Evolutionary conservation across 2,329 filamentous ascomycete genomes (phyloP).

Genomic region (Rasamsonia emersonii): DNA sequence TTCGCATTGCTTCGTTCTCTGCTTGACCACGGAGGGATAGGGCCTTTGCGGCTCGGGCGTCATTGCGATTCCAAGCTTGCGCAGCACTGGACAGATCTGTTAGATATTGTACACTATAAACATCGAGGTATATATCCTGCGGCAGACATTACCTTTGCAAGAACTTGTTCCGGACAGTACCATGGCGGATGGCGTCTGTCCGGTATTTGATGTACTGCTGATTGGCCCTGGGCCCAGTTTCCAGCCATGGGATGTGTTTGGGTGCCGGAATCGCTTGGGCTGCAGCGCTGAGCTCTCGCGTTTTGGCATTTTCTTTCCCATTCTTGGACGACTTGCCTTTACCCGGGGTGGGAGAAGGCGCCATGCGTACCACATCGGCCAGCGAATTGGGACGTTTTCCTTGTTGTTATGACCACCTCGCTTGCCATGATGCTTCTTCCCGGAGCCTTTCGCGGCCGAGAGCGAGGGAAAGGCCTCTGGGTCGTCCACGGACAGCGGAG

Average conservation of each 20-base stretch:
- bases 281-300: conserved; percentile 69
- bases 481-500: conserved; percentile 76
- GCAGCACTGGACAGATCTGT: conserved; percentile 58
- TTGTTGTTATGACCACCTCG: conserved; percentile 72
- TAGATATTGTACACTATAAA: not conserved
- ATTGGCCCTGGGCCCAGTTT: conserved; percentile 84
- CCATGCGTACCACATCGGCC: conserved; percentile 92
- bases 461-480: conserved; percentile 91
- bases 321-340: conserved; percentile 47
- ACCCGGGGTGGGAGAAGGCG: conserved; percentile 66
- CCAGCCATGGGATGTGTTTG: conserved; percentile 91
- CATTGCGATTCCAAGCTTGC: conserved; percentile 97
- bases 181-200: conserved; percentile 94
- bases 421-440: conserved; percentile 90
- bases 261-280: conserved; percentile 78
- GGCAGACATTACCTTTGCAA: conserved; percentile 63
- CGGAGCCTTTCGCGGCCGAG: conserved; percentile 64
- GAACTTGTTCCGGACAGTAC: conserved; percentile 92
- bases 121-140: not conserved
- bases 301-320: conserved; percentile 53
- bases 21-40: conserved; percentile 88
- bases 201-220: conserved; percentile 91
- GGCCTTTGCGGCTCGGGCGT: conserved; percentile 90
- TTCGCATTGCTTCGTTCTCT: conserved; percentile 95
- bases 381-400: conserved; percentile 68